These are phyloP conservation scores for Candida albicans DNA, from an alignment of 1,139 yeast genomes.

Conservation along the genomic window DNA sequence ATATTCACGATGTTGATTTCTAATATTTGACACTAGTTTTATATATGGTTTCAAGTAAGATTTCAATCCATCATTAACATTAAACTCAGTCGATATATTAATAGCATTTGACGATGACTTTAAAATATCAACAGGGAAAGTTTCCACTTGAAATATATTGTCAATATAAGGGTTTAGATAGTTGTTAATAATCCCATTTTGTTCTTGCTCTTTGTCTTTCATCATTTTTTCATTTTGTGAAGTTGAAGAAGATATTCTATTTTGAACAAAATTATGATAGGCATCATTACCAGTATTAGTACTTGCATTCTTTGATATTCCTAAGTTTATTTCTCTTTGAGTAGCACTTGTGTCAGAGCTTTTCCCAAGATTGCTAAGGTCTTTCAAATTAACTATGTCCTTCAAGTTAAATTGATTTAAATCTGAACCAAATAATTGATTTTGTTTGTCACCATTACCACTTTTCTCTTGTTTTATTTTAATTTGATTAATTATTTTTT, in stretches of 20 bases:
- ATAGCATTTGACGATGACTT: constrained; percentile 8
- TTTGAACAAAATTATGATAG: constrained; percentile 13
- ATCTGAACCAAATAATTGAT: too few species aligned
- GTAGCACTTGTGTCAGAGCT: too few species aligned
- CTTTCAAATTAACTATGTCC: too few species aligned
- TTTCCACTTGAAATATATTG: constrained; percentile 29
- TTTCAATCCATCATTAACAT: constrained; percentile 48
- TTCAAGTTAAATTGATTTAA: too few species aligned
- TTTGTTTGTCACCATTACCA: background rate
- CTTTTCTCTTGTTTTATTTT: constrained; percentile 12
- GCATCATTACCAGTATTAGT: too few species aligned
- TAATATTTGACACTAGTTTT: constrained; percentile 41
- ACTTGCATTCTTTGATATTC: constrained; percentile 7
- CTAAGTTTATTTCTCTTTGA: constrained; percentile 12
- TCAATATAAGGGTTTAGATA: constrained; percentile 20
- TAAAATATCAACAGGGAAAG: constrained; percentile 30
- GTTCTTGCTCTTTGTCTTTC: background rate
- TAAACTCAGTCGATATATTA: constrained; percentile 36
- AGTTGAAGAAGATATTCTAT: constrained; percentile 14
- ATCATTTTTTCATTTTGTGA: constrained; percentile 4
- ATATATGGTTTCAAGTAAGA: constrained; percentile 48
- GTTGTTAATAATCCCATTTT: constrained; percentile 13
- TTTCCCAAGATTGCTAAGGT: too few species aligned
- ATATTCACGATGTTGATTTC: constrained; percentile 15
- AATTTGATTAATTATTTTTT: constrained; percentile 40